Base-by-base conservation (phyloP, 805 yeast genomes). In the Lipomyces spencermartinsiae region DNA sequence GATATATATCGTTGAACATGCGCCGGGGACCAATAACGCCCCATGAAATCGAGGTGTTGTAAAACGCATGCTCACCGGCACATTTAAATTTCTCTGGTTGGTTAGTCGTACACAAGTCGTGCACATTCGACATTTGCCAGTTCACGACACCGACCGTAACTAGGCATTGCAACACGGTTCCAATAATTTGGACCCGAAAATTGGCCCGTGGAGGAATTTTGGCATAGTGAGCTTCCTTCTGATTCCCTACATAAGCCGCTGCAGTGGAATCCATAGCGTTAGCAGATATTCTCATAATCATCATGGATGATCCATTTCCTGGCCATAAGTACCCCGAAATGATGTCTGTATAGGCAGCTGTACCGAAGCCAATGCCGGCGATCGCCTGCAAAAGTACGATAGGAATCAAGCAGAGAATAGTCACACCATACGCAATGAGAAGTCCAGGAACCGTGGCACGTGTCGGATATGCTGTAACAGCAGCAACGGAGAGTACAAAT, bases 201-300 rank as follows among this genome's bases (percentile, higher is more conserved):
- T 78, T 70, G 2, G 83, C 79, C 53, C 83, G 76, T 33, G 83
- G 84, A 6, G 84, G 81, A 22, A 82, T 68, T n/a, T 53, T 64
- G 39, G 84, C 77, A 75, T 86, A 85, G 75, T 86, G 89, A 4
- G 84, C 88, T 79, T 83, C 76, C 73, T 85, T 86, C 71, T 80
- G 82, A 73, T 85, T 85, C 73, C 85, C 82, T 60, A 87, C 83
- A 75, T 84, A 88, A 73, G 81, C 83, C 66, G 87, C 86, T 16
- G 91, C 89, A 77, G 87, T 90, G 31, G 84, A 83, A 74, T 86
- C 89, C 69, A 87, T 85, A 73, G 86, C 87, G 57, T 85, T 84
- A 57, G 86, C 87, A 60, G 79, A 81, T 0, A 85, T 83, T 70
- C 85, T 84, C 65, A 85, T 74, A 7, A 84, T 78, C 80, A 83